Evolutionary conservation across 225 moss, liverwort and hornwort genomes (phyloP), one percentile per base, ranked within the genome.

Genomic region (Sphagnum contortum): DNA sequence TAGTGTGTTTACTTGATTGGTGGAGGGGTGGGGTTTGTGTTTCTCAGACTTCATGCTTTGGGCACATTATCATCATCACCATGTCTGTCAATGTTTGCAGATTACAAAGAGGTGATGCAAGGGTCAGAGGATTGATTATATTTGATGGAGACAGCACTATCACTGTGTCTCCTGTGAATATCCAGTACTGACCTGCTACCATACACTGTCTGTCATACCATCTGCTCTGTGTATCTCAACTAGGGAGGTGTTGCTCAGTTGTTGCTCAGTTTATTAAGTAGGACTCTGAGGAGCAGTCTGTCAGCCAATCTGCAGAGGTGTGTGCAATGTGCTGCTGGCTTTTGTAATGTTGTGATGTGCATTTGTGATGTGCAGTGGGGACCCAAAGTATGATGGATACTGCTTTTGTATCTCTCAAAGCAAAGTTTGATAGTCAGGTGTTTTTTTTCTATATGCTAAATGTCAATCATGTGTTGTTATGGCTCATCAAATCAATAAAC

Each of bases 391-490:
- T 64, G 85, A 90, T 65, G 83, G 79, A 12, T 87, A 87, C 69
- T 90, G 87, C 75, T 85, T 90, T 62, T 85, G 90, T 90, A 90
- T 90, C 90, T 92, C 74, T 69, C 29, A 29, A 29, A 29, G 29
- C 29, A 29, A 29, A 29, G n/a, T 29, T 29, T 29, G 29, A 29
- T 29, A 29, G 29, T 29, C 29, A 29, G 29, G 29, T 29, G 29
- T 29, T 29, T 29, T 76, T 69, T 29, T 29, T 29, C 29, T 29
- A 29, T 29, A 29, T 29, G 29, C 29, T 29, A 29, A 29, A 1
- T 29, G 29, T 29, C 29, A 29, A 29, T 29, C 29, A 29, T 29
- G 29, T 29, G 29, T 29, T 29, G 29, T 29, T 29, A 29, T 29
- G 29, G 29, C 29, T 29, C 29, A 29, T 29, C 29, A 29, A 29